Evolutionary conservation across 2,329 filamentous ascomycete genomes (phyloP).

Genomic region (Ophiostoma piceae): DNA sequence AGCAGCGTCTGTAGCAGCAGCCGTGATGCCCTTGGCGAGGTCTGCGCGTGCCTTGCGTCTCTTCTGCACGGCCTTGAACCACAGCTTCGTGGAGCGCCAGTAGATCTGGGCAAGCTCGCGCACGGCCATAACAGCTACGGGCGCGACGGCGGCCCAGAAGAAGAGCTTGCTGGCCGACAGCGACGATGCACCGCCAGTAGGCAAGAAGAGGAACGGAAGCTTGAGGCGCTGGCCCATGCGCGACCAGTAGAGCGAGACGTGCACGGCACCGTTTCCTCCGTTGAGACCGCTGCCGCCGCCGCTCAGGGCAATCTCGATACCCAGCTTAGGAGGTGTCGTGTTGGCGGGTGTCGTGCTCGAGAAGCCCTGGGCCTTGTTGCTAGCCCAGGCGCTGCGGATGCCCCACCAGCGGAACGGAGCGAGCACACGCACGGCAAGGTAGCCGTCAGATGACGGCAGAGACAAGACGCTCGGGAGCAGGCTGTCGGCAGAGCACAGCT

Average conservation of each 20-base stretch:
- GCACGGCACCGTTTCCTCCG: conserved; percentile 34
- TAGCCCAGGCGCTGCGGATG: conserved; percentile 23
- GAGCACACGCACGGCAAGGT: conserved; percentile 43
- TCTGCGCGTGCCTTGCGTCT: neutral
- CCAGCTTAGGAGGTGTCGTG: conserved; percentile 38
- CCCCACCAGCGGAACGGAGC: conserved; percentile 36
- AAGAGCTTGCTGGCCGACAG: conserved; percentile 31
- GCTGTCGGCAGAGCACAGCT: conserved; percentile 39
- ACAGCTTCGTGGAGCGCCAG: conserved; percentile 11
- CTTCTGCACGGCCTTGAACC: conserved; percentile 8
- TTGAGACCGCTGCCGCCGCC: conserved; percentile 25
- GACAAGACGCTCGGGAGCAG: neutral
- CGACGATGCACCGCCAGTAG: conserved; percentile 27
- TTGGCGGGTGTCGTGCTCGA: conserved; percentile 20
- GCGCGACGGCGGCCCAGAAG: conserved; percentile 39
- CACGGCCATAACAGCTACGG: conserved; percentile 39
- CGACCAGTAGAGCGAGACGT: conserved; percentile 46
- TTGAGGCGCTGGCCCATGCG: conserved; percentile 42
- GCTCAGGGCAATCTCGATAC: conserved; percentile 43
- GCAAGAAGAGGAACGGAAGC: conserved; percentile 41
- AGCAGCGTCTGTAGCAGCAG: neutral
- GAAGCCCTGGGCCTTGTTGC: conserved; percentile 19
- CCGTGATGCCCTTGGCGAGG: neutral
- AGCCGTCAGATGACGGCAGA: conserved; percentile 30
- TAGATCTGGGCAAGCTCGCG: conserved; percentile 20